Percentiles rank a stretch among this genome's conserved stretches.
These are phyloP conservation scores for Ophiostoma ulmi DNA, from an alignment of 2,329 filamentous ascomycete genomes.

Conservation along the genomic window DNA sequence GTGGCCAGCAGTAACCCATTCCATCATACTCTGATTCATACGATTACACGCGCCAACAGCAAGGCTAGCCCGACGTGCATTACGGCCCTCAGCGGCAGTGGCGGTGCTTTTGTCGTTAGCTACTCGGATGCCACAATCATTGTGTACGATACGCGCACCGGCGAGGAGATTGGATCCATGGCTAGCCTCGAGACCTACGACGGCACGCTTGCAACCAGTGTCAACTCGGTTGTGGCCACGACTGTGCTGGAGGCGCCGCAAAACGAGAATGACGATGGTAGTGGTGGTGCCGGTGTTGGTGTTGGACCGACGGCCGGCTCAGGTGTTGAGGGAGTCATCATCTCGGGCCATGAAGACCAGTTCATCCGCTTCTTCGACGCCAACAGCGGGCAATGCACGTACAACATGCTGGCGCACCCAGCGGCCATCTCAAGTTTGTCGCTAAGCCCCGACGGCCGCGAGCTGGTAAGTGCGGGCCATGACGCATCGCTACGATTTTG, in stretches of 20 bases:
- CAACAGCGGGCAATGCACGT: slow-evolving; percentile 98
- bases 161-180: slow-evolving; percentile 89
- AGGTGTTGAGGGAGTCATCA: slow-evolving; percentile 72
- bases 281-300: slow-evolving; percentile 33
- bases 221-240: slow-evolving; percentile 87
- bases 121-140: slow-evolving; percentile 87
- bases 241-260: slow-evolving; percentile 72
- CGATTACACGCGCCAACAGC: slow-evolving; percentile 64
- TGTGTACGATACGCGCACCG: slow-evolving; percentile 86
- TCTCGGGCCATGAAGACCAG: slow-evolving; percentile 93
- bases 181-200: slow-evolving; percentile 92
- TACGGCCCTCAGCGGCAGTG: slow-evolving; percentile 73
- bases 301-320: slow-evolving; percentile 62
- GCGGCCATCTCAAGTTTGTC: slow-evolving; percentile 88
- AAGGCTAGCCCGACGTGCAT: slow-evolving; percentile 84
- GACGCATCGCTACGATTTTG: slow-evolving; percentile 95
- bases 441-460: slow-evolving; percentile 84
- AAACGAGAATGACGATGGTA: slow-evolving; percentile 53
- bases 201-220: slow-evolving; percentile 68
- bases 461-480: slow-evolving; percentile 92
- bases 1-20: slow-evolving; percentile 82
- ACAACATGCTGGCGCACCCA: slow-evolving; percentile 96
- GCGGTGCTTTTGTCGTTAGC: slow-evolving; percentile 86
- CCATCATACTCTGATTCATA: slow-evolving; percentile 80
- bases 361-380: slow-evolving; percentile 97